Evolutionary conservation across 2,329 filamentous ascomycete genomes (phyloP), one percentile per base, ranked within the genome.

Genomic region (Fragosphaeria purpurea): DNA sequence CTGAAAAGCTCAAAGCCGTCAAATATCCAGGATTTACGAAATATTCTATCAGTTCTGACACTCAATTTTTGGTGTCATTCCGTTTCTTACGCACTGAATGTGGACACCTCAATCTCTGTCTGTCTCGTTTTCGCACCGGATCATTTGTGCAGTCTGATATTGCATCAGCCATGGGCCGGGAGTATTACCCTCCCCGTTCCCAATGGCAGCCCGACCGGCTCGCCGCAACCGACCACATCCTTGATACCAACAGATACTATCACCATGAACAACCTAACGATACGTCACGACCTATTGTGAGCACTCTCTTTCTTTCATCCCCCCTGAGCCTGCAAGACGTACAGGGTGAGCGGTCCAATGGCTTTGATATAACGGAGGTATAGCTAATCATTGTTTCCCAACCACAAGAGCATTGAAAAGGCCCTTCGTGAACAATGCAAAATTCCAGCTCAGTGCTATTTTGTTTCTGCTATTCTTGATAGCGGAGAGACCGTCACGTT

Each of bases 371-470:
- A 22, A 22, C 22, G 22, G 22, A 22, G 22, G 22, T 22, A 22
- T 22, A 22, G 22, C 22, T 22, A 22, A 22, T 22, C 22, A 22
- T 22, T 22, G 22, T 22, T 2, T 22, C 22, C 22, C 22, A 22
- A 22, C 22, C 22, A 22, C 22, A 22, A 58, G 56, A 57, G 51
- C 47, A 76, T 80, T 37, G 70, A 71, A 37, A 68, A 71, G 53
- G 75, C 73, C 32, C 63, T 81, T 9, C 67, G 72, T 12, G 70
- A 76, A 46, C 67, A 75, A 41, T 79, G 76, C 56, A 68, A 70
- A 39, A 75, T 80, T 44, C 69, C 72, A 2, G 71, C 70, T 9
- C 68, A 70, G 47, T 66, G 66, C 53, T 80, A 74, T 59, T 79
- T 80, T 55, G 66, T 80, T 37, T 75, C 72, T 9, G 70, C 70